Conservation (phyloP, 768 basidiomycete genomes). For the Paxillus ammoniavirescens region DNA sequence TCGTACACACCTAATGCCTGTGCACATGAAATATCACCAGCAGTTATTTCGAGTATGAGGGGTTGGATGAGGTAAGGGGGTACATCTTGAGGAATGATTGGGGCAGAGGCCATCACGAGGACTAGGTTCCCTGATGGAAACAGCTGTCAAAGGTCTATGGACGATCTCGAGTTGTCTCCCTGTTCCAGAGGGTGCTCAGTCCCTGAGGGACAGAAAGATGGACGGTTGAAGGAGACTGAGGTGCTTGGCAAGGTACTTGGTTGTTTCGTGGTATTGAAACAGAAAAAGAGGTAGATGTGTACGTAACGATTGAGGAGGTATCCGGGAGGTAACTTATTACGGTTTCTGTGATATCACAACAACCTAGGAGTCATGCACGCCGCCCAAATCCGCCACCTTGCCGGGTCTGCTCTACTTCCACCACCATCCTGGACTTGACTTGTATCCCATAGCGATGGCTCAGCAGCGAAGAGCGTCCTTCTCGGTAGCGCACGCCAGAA, state of each 20-base stretch:
- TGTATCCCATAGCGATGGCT: conserved; percentile 15
- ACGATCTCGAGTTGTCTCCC: not conserved
- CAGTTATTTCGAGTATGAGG: conserved; percentile 39
- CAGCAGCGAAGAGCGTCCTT: conserved; percentile 20
- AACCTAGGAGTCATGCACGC: conserved; percentile 17
- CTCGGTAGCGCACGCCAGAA: conserved; percentile 12
- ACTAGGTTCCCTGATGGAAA: not conserved
- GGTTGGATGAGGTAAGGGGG: conserved; percentile 61
- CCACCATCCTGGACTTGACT: conserved; percentile 1
- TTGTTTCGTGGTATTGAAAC: too few relatives aligned
- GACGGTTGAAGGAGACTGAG: not conserved
- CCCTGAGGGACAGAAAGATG: not conserved
- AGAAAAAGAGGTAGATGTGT: not conserved
- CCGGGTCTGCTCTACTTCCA: conserved; percentile 2
- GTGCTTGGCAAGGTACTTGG: too few relatives aligned
- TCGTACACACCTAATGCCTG: conserved; percentile 53
- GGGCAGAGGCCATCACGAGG: conserved; percentile 18
- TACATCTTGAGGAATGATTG: conserved; percentile 43
- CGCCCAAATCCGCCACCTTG: not conserved
- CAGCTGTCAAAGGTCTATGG: not conserved
- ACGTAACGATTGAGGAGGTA: not conserved
- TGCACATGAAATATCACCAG: conserved; percentile 37
- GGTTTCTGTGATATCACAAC: not conserved
- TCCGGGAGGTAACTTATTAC: too few relatives aligned
- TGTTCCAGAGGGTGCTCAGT: not conserved